A percentile compares a stretch with the other conserved stretches of the same genome.
Conservation (phyloP, 179 eudicot genomes). For the Gypsophila paniculata region DNA sequence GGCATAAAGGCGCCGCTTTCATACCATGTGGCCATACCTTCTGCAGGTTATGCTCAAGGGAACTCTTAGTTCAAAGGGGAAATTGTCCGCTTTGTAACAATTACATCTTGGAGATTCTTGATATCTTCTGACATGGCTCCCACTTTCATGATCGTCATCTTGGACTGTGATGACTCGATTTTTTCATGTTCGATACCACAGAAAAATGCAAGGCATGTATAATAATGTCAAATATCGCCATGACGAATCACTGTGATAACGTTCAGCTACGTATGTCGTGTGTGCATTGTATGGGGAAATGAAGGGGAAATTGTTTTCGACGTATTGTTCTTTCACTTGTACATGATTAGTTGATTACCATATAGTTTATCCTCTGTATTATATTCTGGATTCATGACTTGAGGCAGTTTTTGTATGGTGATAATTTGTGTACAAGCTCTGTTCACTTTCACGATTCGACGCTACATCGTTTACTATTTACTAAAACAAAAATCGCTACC, state of each 20-base stretch:
- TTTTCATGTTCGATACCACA: neutral
- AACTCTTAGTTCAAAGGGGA: constrained; percentile 62
- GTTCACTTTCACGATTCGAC: too few relatives aligned
- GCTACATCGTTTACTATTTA: too few relatives aligned
- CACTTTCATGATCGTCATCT: neutral
- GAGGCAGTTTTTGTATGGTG: too few relatives aligned
- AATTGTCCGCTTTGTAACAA: constrained; percentile 69
- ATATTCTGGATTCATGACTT: too few relatives aligned
- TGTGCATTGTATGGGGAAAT: neutral
- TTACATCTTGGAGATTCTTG: constrained; percentile 62
- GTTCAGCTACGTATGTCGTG: constrained; percentile 14
- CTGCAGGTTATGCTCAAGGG: constrained; percentile 75
- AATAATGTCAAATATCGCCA: neutral
- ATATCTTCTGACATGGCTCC: constrained; percentile 41
- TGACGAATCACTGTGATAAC: neutral
- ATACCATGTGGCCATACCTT: constrained; percentile 82
- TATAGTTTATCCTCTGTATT: too few relatives aligned
- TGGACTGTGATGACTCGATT: constrained; percentile 2
- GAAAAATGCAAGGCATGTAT: neutral
- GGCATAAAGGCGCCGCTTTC: constrained; percentile 75
- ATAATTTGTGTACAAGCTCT: too few relatives aligned
- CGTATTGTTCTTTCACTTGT: neutral
- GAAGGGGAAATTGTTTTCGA: neutral
- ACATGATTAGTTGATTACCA: too few relatives aligned
- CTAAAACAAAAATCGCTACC: too few relatives aligned